Evolutionary conservation across 106 monocot genomes (phyloP).

Genomic region (Ottelia alismoides): DNA sequence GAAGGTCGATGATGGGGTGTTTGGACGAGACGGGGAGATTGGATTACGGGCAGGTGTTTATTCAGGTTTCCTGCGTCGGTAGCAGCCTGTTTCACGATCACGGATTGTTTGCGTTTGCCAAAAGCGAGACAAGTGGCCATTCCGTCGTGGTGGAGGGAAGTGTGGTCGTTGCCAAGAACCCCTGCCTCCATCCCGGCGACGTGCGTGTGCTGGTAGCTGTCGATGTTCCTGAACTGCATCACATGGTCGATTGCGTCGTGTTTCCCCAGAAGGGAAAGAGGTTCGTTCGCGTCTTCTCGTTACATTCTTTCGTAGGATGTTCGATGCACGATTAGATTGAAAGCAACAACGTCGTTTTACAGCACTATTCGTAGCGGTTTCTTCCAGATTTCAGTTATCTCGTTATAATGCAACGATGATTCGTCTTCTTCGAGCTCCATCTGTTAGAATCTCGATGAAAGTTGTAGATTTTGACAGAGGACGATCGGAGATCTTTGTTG

Average conservation of each 20-base stretch:
- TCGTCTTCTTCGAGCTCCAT: no score
- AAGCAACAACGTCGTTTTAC: no score
- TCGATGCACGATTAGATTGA: no score
- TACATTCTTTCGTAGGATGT: neutral
- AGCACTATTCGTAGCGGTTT: no score
- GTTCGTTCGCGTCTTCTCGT: conserved; percentile 19
- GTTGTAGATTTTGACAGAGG: no score
- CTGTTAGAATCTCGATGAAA: no score
- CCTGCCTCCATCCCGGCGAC: conserved; percentile 92
- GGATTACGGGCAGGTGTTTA: conserved; percentile 78
- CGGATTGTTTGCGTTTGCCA: conserved; percentile 11
- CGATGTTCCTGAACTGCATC: conserved; percentile 66
- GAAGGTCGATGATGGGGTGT: conserved; percentile 90
- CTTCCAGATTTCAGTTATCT: no score
- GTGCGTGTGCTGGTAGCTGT: conserved; percentile 52
- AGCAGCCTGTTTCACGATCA: conserved; percentile 3
- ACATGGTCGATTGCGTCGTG: conserved; percentile 89
- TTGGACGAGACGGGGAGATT: conserved; percentile 73
- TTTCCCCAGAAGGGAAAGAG: conserved; percentile 84
- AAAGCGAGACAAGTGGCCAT: conserved; percentile 8
- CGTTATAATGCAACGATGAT: no score
- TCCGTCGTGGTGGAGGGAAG: conserved; percentile 36
- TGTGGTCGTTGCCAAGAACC: conserved; percentile 82
- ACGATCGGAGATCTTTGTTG: no score
- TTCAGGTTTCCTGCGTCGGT: conserved; percentile 38